These are phyloP conservation scores for Carpinus viminea DNA, from an alignment of 306 rosid species.

Conservation along the genomic window DNA sequence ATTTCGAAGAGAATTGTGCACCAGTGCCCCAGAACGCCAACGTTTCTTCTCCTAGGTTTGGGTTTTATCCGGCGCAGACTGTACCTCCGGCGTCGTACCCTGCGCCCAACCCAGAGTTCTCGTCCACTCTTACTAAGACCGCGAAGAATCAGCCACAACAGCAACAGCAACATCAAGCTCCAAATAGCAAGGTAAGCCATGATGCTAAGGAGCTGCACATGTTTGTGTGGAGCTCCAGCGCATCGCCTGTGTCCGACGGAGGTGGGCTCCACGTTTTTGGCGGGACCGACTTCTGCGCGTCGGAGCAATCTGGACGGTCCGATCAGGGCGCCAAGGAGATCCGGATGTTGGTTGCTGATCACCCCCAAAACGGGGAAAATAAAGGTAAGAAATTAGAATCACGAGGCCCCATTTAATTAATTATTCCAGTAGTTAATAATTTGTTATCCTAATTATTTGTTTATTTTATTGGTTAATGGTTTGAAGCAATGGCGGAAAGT, in stretches of 20 bases:
- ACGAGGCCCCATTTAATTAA: not conserved
- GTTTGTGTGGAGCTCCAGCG: conserved; percentile 70
- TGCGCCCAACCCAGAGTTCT: conserved; percentile 87
- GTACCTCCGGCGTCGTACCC: conserved; percentile 53
- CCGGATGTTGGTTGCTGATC: conserved; percentile 87
- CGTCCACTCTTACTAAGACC: conserved; percentile 48
- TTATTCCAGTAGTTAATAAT: not conserved
- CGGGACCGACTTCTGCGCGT: conserved; percentile 54
- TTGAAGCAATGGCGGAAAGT: conserved; percentile 41
- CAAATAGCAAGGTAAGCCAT: conserved; percentile 36
- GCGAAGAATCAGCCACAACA: conserved; percentile 36
- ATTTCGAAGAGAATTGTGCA: conserved; percentile 72
- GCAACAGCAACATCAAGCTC: conserved; percentile 33
- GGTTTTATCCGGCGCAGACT: conserved; percentile 60
- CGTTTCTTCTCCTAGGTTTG: conserved; percentile 51
- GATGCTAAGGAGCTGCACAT: conserved; percentile 66
- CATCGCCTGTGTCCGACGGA: conserved; percentile 63
- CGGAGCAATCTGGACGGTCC: conserved; percentile 87
- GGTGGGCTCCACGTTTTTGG: conserved; percentile 79
- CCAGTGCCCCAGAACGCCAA: conserved; percentile 26
- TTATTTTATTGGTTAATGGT: not conserved
- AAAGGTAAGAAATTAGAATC: conserved; percentile 45
- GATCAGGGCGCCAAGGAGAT: conserved; percentile 95
- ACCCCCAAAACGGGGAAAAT: conserved; percentile 66
- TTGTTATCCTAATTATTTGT: not conserved